A percentile compares a stretch with the other conserved stretches of the same genome.
phyloP scores from a whole-genome alignment of 2,329 filamentous ascomycete genomes.

The Diaporthe humulicola region DNA sequence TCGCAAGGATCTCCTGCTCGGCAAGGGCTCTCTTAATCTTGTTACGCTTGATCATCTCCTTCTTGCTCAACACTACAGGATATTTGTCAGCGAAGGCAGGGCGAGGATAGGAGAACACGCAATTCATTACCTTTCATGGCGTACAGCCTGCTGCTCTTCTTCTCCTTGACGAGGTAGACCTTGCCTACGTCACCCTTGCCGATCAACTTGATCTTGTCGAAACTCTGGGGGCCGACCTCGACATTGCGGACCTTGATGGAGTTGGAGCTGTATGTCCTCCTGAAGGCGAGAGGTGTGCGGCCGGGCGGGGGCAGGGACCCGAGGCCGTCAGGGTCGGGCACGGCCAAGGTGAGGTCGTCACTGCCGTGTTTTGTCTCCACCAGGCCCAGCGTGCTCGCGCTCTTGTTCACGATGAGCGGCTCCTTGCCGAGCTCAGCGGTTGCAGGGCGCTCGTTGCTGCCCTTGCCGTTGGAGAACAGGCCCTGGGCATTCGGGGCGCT shows the following conservation, averaged over 20 bases:
- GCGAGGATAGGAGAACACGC: neutral
- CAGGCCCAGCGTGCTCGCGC: slow-evolving; percentile 60
- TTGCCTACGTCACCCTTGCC: slow-evolving; percentile 99
- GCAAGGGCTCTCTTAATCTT: slow-evolving; percentile 99
- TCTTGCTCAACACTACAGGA: slow-evolving; percentile 89
- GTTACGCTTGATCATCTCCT: slow-evolving; percentile 99
- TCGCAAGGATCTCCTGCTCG: slow-evolving; percentile 97
- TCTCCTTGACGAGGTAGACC: slow-evolving; percentile 96
- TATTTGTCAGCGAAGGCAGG: slow-evolving; percentile 52
- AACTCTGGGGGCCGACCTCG: slow-evolving; percentile 93
- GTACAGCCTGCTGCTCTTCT: slow-evolving; percentile 95
- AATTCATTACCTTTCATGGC: slow-evolving; percentile 91
- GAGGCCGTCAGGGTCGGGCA: slow-evolving; percentile 64
- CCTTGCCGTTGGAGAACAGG: slow-evolving; percentile 77
- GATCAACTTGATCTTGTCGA: slow-evolving; percentile 99
- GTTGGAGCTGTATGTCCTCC: slow-evolving; percentile 97
- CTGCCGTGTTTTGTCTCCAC: slow-evolving; percentile 59
- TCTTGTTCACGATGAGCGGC: slow-evolving; percentile 73
- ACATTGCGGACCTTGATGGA: slow-evolving; percentile 99
- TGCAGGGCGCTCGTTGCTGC: slow-evolving; percentile 76
- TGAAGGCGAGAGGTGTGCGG: slow-evolving; percentile 81
- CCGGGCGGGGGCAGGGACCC: slow-evolving; percentile 76
- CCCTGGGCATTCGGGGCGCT: slow-evolving; percentile 98
- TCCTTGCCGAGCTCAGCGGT: slow-evolving; percentile 92
- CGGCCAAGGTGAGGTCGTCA: slow-evolving; percentile 54